Conservation (phyloP, 805 yeast genomes). For the Yueomyces sp. region DNA sequence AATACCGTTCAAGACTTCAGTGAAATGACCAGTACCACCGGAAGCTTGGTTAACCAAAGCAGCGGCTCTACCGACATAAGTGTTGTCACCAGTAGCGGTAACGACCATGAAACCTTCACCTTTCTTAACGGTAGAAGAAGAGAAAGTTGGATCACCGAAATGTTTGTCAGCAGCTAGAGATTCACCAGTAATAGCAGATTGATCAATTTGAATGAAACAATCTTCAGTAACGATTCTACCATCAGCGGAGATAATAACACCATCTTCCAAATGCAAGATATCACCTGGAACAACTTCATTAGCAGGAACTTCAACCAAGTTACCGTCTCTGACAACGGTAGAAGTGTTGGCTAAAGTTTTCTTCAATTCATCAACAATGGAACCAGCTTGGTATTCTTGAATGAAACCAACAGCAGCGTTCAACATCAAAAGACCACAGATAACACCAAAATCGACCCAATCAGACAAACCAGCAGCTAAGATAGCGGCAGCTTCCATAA, state of each 20-base stretch:
- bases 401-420: conserved; percentile 92
- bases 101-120: conserved; percentile 93
- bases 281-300: conserved; percentile 92
- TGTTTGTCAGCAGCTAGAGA: conserved; percentile 90
- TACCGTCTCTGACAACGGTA: conserved; percentile 71
- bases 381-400: conserved; percentile 97
- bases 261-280: conserved; percentile 82
- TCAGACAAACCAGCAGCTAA: conserved; percentile 93
- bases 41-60: conserved; percentile 90
- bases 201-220: conserved; percentile 81
- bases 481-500: conserved; percentile 93
- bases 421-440: conserved; percentile 71
- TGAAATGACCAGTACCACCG: conserved; percentile 89
- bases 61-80: conserved; percentile 96
- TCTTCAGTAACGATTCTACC: conserved; percentile 82
- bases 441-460: conserved; percentile 99
- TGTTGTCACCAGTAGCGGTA: conserved; percentile 89
- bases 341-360: conserved; percentile 90
- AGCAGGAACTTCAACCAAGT: conserved; percentile 60
- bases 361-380: conserved; percentile 92
- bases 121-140: conserved; percentile 90
- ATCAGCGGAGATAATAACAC: conserved; percentile 86
- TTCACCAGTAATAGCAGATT: conserved; percentile 96
- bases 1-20: conserved; percentile 94
- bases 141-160: conserved; percentile 74